These are phyloP conservation scores for Recurvomyces mirabilis DNA, from an alignment of 495 filamentous ascomycete species.

Conservation along the genomic window DNA sequence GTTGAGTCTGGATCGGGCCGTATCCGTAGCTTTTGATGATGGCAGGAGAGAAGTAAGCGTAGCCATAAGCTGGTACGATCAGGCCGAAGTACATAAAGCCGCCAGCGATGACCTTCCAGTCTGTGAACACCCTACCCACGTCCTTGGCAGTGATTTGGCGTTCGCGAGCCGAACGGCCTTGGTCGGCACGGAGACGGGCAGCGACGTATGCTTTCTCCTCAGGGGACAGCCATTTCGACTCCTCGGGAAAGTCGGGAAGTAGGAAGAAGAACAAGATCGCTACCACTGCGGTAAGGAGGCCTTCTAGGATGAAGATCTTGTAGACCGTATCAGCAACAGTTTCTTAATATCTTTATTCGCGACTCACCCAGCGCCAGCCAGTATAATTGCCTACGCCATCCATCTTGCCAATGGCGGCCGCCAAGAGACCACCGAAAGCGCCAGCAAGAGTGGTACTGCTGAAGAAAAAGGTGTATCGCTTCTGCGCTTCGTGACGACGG, in stretches of 20 bases:
- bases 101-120: constrained; percentile 58
- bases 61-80: constrained; percentile 75
- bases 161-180: constrained; percentile 54
- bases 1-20: constrained; percentile 37
- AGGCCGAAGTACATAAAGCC: constrained; percentile 86
- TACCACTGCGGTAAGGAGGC: constrained; percentile 59
- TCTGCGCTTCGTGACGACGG: constrained; percentile 72
- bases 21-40: constrained; percentile 38
- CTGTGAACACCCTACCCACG: constrained; percentile 58
- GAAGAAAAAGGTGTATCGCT: constrained; percentile 86
- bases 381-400: constrained; percentile 53
- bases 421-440: constrained; percentile 34
- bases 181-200: constrained; percentile 63
- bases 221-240: constrained; percentile 53
- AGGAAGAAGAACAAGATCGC: constrained; percentile 65
- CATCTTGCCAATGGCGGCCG: constrained; percentile 65
- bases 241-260: constrained; percentile 66
- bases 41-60: constrained; percentile 31
- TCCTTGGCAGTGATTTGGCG: constrained; percentile 52
- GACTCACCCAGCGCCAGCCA: constrained; percentile 69
- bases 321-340: too few species aligned
- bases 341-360: too few species aligned
- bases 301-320: constrained; percentile 48
- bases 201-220: constrained; percentile 68
- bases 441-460: constrained; percentile 51